Percentiles rank a stretch among this genome's conserved stretches.
Conservation (phyloP, 805 yeast species). For the Candida anglica region DNA sequence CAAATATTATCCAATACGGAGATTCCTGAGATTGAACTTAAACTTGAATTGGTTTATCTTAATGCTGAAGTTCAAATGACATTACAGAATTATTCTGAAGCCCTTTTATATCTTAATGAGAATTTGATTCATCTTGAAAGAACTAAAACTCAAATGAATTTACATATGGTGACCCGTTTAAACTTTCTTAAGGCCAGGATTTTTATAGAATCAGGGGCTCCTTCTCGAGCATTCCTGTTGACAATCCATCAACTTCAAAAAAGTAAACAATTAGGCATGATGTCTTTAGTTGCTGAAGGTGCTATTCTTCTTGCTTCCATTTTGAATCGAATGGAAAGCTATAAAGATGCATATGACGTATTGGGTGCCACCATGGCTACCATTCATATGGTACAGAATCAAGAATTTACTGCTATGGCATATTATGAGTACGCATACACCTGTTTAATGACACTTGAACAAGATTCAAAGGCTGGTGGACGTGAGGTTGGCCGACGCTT, state of each 20-base stretch:
- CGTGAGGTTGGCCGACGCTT: conserved; percentile 10
- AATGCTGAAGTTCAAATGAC: conserved; percentile 26
- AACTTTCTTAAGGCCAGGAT: conserved; percentile 46
- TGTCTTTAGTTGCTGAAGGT: conserved; percentile 43
- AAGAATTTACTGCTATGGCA: conserved; percentile 32
- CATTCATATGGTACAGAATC: conserved; percentile 36
- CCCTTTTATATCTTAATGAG: conserved; percentile 19
- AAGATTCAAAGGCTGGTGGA: not conserved
- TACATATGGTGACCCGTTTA: conserved; percentile 42
- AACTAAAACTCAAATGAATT: conserved; percentile 24
- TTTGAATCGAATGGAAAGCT: conserved; percentile 36
- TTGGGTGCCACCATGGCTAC: conserved; percentile 41
- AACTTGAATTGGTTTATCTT: conserved; percentile 21
- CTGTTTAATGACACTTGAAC: conserved; percentile 10
- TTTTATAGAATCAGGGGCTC: conserved; percentile 38
- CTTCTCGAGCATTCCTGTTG: conserved; percentile 48
- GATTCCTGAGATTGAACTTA: conserved; percentile 25
- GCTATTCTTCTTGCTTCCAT: conserved; percentile 42
- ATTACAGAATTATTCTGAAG: conserved; percentile 27
- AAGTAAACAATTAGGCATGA: conserved; percentile 45
- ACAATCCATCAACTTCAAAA: conserved; percentile 46
- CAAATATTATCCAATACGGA: conserved; percentile 24
- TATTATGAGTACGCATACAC: conserved; percentile 28
- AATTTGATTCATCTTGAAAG: conserved; percentile 15
- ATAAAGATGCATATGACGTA: conserved; percentile 41